Evolutionary conservation across 345 rosid genomes (phyloP).

Genomic region (Rubroshorea leprosula): DNA sequence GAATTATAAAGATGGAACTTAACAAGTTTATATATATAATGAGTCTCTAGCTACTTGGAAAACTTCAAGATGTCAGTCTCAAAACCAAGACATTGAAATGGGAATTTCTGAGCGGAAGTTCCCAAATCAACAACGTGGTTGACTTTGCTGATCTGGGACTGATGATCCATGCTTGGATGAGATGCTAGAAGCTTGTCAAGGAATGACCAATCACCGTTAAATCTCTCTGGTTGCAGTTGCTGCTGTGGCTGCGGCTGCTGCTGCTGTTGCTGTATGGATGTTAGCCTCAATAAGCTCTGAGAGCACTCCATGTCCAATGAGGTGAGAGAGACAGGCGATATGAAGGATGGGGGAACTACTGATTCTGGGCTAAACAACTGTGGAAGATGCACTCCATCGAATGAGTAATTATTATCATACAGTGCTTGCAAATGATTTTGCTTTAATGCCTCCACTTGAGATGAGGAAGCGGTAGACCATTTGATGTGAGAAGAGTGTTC

Average conservation of each 20-base stretch:
- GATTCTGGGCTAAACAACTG: constrained; percentile 64
- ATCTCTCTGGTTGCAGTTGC: too few species aligned
- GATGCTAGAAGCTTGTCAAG: constrained; percentile 64
- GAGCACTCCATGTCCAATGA: constrained; percentile 40
- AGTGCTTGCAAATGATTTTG: too few species aligned
- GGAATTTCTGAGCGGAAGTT: constrained; percentile 35
- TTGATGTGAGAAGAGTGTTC: too few species aligned
- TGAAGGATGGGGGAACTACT: constrained; percentile 12
- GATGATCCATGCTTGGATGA: constrained; percentile 22
- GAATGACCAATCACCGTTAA: constrained; percentile 75
- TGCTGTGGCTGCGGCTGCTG: constrained; percentile 34
- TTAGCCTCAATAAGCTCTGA: constrained; percentile 52
- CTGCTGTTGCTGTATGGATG: constrained; percentile 29
- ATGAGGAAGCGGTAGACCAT: too few species aligned
- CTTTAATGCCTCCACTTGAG: too few species aligned
- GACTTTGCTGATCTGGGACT: constrained; percentile 13
- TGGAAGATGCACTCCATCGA: constrained; percentile 70
- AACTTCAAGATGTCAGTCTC: constrained; percentile 35
- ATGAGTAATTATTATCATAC: too few species aligned
- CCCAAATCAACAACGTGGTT: too few species aligned
- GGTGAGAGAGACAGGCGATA: constrained; percentile 27
- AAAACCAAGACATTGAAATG: constrained; percentile 44
- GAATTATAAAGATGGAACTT: too few species aligned
- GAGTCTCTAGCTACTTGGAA: constrained; percentile 49
- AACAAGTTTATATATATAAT: too few species aligned